A percentile compares a stretch with the other conserved stretches of the same genome.
Evolutionary conservation across 805 yeast genomes (phyloP).

Genomic region (Wickerhamia fluorescens): DNA sequence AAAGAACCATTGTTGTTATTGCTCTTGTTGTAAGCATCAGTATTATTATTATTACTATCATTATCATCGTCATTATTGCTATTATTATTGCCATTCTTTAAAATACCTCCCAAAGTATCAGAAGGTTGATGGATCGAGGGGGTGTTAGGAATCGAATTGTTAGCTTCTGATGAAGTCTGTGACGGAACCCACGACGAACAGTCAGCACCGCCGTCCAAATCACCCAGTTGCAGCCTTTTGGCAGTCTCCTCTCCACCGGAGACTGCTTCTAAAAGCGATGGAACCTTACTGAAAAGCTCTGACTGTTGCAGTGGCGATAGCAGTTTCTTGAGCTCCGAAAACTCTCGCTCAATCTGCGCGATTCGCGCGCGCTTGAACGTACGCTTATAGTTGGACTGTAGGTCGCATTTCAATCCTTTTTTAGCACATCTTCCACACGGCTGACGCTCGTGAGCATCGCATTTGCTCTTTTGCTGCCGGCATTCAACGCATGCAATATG

Average conservation of each 20-base stretch:
- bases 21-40: constrained; percentile 26
- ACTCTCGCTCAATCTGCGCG: constrained; percentile 78
- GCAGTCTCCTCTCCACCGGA: not conserved
- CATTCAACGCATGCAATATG: constrained; percentile 92
- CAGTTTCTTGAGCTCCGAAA: constrained; percentile 57
- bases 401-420: constrained; percentile 60
- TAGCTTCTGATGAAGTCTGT: not conserved
- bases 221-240: no score
- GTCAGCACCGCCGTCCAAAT: no score
- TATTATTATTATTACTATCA: constrained; percentile 9
- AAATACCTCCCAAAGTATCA: not conserved
- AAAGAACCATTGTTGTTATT: constrained; percentile 7
- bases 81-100: constrained; percentile 1
- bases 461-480: constrained; percentile 87
- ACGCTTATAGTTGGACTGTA: constrained; percentile 78
- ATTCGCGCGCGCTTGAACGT: constrained; percentile 82
- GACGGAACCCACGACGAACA: no score
- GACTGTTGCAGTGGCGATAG: constrained; percentile 31
- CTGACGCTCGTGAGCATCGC: constrained; percentile 70
- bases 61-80: constrained; percentile 4
- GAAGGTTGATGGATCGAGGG: not conserved
- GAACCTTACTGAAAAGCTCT: constrained; percentile 22
- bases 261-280: constrained; percentile 7
- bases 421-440: constrained; percentile 81
- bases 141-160: not conserved